A percentile compares a stretch with the other conserved stretches of the same genome.
Evolutionary conservation across 1,284 basidiomycete species (phyloP).

Genomic region (Mycocalia duriaeana): DNA sequence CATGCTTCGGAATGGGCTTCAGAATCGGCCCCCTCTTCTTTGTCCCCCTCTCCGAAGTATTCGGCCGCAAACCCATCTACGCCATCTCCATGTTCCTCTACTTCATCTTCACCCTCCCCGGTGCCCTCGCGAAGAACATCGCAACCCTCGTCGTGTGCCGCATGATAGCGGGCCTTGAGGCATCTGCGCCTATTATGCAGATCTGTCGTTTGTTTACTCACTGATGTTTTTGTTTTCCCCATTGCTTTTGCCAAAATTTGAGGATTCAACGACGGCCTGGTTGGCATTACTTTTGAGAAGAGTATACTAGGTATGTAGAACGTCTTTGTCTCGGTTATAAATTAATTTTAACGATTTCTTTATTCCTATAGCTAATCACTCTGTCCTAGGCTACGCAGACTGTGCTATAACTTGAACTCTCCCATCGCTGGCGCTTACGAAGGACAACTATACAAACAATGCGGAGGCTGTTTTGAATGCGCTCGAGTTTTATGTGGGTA

Average conservation of each 20-base stretch:
- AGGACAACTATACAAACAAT: neutral
- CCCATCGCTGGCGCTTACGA: neutral
- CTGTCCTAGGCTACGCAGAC: neutral
- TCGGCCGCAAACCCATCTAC: slow-evolving; percentile 46
- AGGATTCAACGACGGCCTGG: neutral
- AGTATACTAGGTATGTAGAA: neutral
- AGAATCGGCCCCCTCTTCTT: slow-evolving; percentile 33
- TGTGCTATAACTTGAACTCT: neutral
- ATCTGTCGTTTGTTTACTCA: slow-evolving; percentile 1
- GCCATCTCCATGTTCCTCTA: slow-evolving; percentile 53
- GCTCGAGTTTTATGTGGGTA: neutral
- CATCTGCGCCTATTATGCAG: slow-evolving; percentile 30
- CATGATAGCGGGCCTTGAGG: slow-evolving; percentile 57
- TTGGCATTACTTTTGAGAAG: neutral
- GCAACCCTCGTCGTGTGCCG: slow-evolving; percentile 57
- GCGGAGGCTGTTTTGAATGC: neutral
- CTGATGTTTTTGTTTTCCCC: neutral
- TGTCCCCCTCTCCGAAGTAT: slow-evolving; percentile 40
- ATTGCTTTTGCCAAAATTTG: neutral
- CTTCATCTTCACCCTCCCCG: slow-evolving; percentile 57
- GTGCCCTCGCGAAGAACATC: slow-evolving; percentile 55
- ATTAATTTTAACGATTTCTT: neutral
- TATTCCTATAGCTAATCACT: neutral
- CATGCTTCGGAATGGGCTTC: slow-evolving; percentile 37
- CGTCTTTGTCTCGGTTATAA: neutral